Base-by-base conservation (phyloP, 139 green algal genomes). In the Penium margaritaceum region DNA sequence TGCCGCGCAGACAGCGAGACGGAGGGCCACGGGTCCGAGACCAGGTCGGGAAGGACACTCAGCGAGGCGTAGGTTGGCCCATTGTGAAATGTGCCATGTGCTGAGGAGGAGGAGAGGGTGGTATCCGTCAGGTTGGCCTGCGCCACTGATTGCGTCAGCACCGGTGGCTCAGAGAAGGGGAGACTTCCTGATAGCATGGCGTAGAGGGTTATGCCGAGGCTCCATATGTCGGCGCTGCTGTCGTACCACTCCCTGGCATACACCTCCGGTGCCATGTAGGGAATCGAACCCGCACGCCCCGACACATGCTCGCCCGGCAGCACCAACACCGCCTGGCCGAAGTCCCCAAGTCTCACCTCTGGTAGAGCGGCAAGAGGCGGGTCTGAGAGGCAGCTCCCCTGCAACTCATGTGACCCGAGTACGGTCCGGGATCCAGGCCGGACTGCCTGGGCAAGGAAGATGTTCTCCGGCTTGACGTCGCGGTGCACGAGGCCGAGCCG, bases 161-260 rank as follows among this genome's bases (percentile, higher is more conserved):
- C n/a, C n/a, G n/a, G n/a, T n/a, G n/a, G n/a, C n/a, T n/a, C n/a
- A n/a, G n/a, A n/a, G n/a, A n/a, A n/a, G n/a, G n/a, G n/a, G n/a
- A n/a, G n/a, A n/a, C n/a, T 60, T 29, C 51, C 51, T 24, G 51
- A 60, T 33, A 60, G 51, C 51, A 60, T 60, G 24, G 51, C 51
- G 51, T 60, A 60, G 6, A 60, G 51, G 12, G 30, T 15, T 6
- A 60, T 24, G 51, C 51, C 51, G 51, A 60, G 51, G 51, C 51
- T 60, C 51, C 51, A 60, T n/a, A 60, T 60, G 30, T 60, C 51
- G 12, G 51, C 51, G n/a, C 24, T 33, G 29, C 30, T 24, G 30
- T 60, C 51, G 51, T 60, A 60, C 51, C 24, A 24, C 51, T 60
- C 51, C 30, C 29, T 33, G 30, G 51, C 51, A n/a, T 33, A 33